These are phyloP conservation scores for Stylonectria norvegica DNA, from an alignment of 2,329 filamentous ascomycete genomes.

Conservation along the genomic window DNA sequence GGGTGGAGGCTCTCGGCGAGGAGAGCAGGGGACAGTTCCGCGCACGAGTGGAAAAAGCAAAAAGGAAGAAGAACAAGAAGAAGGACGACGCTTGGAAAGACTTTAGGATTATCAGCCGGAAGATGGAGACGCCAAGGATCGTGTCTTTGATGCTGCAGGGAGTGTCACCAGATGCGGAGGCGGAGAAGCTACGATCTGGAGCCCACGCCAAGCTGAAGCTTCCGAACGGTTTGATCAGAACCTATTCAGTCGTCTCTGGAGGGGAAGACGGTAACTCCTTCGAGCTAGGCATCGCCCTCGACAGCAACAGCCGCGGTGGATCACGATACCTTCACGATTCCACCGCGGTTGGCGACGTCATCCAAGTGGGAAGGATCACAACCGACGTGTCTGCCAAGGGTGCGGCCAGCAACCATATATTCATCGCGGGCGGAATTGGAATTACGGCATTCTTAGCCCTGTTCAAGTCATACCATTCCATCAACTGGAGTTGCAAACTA, in stretches of 20 bases:
- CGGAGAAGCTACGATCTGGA: conserved; percentile 39
- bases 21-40: conserved; percentile 49
- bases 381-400: conserved; percentile 43
- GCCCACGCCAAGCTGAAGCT: conserved; percentile 57
- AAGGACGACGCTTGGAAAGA: conserved; percentile 40
- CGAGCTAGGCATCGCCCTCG: conserved; percentile 57
- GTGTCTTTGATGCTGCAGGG: conserved; percentile 52
- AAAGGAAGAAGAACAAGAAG: conserved; percentile 26
- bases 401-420: conserved; percentile 55
- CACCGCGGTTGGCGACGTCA: conserved; percentile 43
- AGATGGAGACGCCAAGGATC: conserved; percentile 47
- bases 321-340: conserved; percentile 55
- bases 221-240: conserved; percentile 52
- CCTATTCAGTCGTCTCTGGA: conserved; percentile 56
- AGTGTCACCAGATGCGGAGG: conserved; percentile 31
- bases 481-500: conserved; percentile 50
- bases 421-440: conserved; percentile 63
- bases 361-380: conserved; percentile 52
- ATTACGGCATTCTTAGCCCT: conserved; percentile 61
- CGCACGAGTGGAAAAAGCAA: conserved; percentile 47
- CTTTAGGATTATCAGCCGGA: conserved; percentile 49
- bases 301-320: conserved; percentile 54
- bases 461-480: conserved; percentile 38
- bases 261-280: conserved; percentile 38
- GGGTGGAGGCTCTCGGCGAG: conserved; percentile 48